Evolutionary conservation across 495 filamentous ascomycete species (phyloP).

Genomic region (Amphirosellinia nigrospora): DNA sequence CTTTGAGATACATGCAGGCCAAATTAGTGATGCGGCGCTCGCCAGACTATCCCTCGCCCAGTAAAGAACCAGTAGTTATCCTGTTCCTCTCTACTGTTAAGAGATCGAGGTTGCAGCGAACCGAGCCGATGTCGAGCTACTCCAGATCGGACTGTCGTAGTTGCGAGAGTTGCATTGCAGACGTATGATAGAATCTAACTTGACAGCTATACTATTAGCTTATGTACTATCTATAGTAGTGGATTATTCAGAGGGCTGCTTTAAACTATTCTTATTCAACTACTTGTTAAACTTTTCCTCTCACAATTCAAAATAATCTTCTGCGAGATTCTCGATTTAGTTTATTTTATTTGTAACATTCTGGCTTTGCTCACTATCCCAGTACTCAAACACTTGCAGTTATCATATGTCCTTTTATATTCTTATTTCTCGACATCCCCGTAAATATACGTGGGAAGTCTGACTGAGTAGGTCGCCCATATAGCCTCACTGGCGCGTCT

Average conservation of each 20-base stretch:
- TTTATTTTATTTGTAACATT: background rate
- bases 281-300: background rate
- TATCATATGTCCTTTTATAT: background rate
- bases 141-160: background rate
- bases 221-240: background rate
- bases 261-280: slow-evolving; percentile 3
- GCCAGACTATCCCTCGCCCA: background rate
- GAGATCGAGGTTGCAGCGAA: slow-evolving; percentile 1
- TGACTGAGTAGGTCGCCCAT: background rate
- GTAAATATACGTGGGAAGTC: no score
- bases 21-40: background rate
- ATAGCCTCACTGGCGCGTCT: background rate
- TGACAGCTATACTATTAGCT: background rate
- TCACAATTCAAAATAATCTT: background rate
- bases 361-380: background rate
- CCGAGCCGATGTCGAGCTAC: background rate
- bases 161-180: slow-evolving; percentile 8
- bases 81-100: background rate
- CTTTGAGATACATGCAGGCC: background rate
- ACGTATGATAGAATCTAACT: background rate
- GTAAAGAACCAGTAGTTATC: background rate
- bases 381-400: background rate
- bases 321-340: background rate
- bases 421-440: no score
- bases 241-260: background rate